These are phyloP conservation scores for Heteromeles arbutifolia DNA, from an alignment of 306 rosid genomes.

Conservation along the genomic window DNA sequence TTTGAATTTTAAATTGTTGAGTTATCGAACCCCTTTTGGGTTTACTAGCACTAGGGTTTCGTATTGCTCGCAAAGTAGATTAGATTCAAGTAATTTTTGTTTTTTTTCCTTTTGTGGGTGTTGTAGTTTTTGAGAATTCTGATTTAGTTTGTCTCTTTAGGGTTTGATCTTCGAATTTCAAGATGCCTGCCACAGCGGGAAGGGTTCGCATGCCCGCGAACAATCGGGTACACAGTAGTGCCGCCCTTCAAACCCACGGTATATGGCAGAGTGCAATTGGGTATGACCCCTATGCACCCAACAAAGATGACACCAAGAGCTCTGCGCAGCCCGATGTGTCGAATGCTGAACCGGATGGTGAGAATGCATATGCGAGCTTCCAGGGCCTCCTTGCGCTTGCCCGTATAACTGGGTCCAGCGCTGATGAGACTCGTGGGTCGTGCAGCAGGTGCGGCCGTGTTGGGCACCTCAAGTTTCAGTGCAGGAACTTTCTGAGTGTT, in stretches of 20 bases:
- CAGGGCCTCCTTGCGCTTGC: slow-evolving; percentile 96
- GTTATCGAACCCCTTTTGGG: too few species aligned
- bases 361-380: slow-evolving; percentile 88
- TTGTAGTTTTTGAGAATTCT: not conserved
- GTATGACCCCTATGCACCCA: slow-evolving; percentile 88
- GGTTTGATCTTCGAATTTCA: slow-evolving; percentile 29
- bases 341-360: slow-evolving; percentile 60
- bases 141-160: slow-evolving; percentile 7
- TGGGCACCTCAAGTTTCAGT: slow-evolving; percentile 87
- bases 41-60: not conserved
- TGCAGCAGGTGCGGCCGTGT: slow-evolving; percentile 96
- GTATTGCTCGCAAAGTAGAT: not conserved
- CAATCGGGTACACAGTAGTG: slow-evolving; percentile 95
- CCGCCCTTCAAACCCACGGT: slow-evolving; percentile 95
- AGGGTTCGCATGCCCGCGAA: slow-evolving; percentile 99
- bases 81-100: not conserved
- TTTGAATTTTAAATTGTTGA: not conserved
- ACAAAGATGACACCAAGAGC: slow-evolving; percentile 63
- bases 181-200: slow-evolving; percentile 95
- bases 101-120: too few species aligned
- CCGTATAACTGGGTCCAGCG: slow-evolving; percentile 66
- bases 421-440: slow-evolving; percentile 71
- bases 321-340: slow-evolving; percentile 34
- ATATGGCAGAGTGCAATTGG: slow-evolving; percentile 98
- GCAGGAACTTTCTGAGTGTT: slow-evolving; percentile 74